Conservation (phyloP, 768 basidiomycete genomes). For the Mycena floridula region DNA sequence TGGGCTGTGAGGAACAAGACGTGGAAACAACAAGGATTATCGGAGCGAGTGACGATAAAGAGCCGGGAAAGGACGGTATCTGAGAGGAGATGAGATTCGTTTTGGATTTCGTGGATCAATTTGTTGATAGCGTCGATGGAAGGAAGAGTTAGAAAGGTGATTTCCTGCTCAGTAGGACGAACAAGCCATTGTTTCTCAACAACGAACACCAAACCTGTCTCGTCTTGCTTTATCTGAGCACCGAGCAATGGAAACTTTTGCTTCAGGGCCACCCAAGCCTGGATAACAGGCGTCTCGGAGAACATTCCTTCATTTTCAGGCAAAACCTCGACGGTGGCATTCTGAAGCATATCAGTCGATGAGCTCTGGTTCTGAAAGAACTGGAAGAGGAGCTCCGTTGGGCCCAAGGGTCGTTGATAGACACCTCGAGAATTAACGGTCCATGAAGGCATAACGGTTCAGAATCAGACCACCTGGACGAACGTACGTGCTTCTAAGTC, state of each 20-base stretch:
- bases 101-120: slow-evolving; percentile 21
- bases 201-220: slow-evolving; percentile 27
- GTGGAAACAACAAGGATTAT: slow-evolving; percentile 30
- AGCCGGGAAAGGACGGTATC: slow-evolving; percentile 34
- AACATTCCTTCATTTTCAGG: too few relatives aligned
- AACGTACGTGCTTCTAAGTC: too few relatives aligned
- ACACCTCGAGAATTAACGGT: too few relatives aligned
- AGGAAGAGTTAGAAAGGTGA: slow-evolving; percentile 25
- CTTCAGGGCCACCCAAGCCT: slow-evolving; percentile 43
- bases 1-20: slow-evolving; percentile 41
- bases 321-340: too few relatives aligned
- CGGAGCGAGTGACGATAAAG: slow-evolving; percentile 33
- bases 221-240: slow-evolving; percentile 28
- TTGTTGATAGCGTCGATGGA: slow-evolving; percentile 27
- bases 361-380: too few relatives aligned
- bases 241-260: slow-evolving; percentile 43
- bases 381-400: too few relatives aligned
- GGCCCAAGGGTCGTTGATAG: too few relatives aligned
- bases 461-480: too few relatives aligned
- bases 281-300: too few relatives aligned
- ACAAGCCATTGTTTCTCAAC: slow-evolving; percentile 32
- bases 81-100: slow-evolving; percentile 31
- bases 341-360: too few relatives aligned
- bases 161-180: slow-evolving; percentile 27
- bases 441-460: too few relatives aligned